A percentile compares a stretch with the other conserved stretches of the same genome.
Conservation (phyloP, 1,139 yeast genomes). For the Kluyveromyces sp. region DNA sequence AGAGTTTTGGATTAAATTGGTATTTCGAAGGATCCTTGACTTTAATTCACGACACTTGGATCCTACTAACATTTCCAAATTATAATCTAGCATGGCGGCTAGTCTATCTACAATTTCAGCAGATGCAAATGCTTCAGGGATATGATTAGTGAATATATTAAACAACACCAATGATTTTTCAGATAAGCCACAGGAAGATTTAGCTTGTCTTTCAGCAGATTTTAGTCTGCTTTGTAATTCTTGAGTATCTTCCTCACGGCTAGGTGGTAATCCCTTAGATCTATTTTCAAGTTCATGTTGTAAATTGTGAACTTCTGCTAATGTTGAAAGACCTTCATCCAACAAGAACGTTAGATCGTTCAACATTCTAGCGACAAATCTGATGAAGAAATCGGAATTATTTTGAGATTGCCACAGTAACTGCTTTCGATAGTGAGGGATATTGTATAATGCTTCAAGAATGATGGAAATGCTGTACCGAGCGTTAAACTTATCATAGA, state of each 20-base stretch:
- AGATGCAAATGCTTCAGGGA: conserved; percentile 78
- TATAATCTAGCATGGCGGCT: conserved; percentile 93
- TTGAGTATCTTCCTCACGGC: conserved; percentile 46
- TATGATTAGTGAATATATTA: conserved; percentile 74
- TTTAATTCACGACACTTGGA: conserved; percentile 83
- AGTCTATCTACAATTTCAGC: conserved; percentile 88
- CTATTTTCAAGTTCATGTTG: conserved; percentile 49
- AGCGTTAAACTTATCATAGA: conserved; percentile 90
- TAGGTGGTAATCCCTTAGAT: conserved; percentile 35
- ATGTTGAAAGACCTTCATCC: conserved; percentile 81
- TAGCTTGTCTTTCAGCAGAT: conserved; percentile 68
- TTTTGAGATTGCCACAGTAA: conserved; percentile 57
- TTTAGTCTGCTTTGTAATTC: conserved; percentile 52
- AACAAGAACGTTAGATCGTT: conserved; percentile 88
- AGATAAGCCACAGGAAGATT: conserved; percentile 73
- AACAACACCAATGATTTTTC: conserved; percentile 77
- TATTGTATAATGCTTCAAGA: conserved; percentile 76
- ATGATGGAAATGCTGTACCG: conserved; percentile 82
- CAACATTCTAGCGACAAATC: conserved; percentile 89
- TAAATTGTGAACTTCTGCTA: conserved; percentile 66
- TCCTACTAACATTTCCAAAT: conserved; percentile 84
- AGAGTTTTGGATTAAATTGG: conserved; percentile 71
- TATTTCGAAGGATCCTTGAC: conserved; percentile 81
- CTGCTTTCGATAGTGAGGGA: conserved; percentile 58
- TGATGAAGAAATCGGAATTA: conserved; percentile 73